Evolutionary conservation across 257 asterid genomes (phyloP).

Genomic region (Fraxinus quadrangulata): DNA sequence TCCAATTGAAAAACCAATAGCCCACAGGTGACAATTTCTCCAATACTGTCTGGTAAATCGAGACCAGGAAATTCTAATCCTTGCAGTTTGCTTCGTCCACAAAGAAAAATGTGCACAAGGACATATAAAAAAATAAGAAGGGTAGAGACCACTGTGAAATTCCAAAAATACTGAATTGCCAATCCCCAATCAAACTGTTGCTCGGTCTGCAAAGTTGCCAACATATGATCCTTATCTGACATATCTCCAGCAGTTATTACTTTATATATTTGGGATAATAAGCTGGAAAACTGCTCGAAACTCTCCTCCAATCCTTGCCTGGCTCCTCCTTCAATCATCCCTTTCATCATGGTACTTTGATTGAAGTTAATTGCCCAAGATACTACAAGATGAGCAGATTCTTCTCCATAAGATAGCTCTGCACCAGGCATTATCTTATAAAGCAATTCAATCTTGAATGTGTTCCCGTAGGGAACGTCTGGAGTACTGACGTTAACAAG

Average conservation of each 20-base stretch:
- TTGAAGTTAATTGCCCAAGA: conserved; percentile 77
- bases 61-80: conserved; percentile 77
- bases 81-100: conserved; percentile 43
- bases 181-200: conserved; percentile 54
- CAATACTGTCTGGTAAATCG: conserved; percentile 87
- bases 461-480: conserved; percentile 84
- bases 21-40: conserved; percentile 68
- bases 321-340: conserved; percentile 78
- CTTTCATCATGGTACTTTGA: conserved; percentile 78
- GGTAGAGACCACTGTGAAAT: conserved; percentile 63
- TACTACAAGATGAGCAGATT: conserved; percentile 58
- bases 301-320: conserved; percentile 80
- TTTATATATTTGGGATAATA: conserved; percentile 51
- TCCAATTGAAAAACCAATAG: conserved; percentile 62
- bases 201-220: conserved; percentile 56
- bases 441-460: conserved; percentile 71
- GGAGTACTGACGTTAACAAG: conserved; percentile 68
- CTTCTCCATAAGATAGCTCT: conserved; percentile 49
- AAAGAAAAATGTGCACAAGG: conserved; percentile 57
- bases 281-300: conserved; percentile 60
- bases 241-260: conserved; percentile 36
- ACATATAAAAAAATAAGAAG: conserved; percentile 53
- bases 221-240: conserved; percentile 52
- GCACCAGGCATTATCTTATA: conserved; percentile 66
- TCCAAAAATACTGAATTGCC: conserved; percentile 60